A percentile compares a stretch with the other conserved stretches of the same genome.
phyloP scores from a whole-genome alignment of 73 alveolate species.

The Paramecium biaurelia region DNA sequence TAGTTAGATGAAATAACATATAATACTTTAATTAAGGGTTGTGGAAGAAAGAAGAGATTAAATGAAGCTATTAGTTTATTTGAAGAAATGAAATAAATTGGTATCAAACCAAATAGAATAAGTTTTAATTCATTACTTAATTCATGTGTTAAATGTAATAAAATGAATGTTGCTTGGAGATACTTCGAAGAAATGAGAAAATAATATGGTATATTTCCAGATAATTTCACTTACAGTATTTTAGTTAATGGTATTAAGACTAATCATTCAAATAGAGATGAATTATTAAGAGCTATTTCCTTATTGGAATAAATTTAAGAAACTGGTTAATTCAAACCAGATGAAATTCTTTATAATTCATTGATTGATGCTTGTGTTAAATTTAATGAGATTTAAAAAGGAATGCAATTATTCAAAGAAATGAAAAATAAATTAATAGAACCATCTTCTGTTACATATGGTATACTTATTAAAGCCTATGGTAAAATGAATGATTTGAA shows the following conservation, averaged over 20 bases:
- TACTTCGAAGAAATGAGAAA: slow-evolving; percentile 65
- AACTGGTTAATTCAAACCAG: slow-evolving; percentile 78
- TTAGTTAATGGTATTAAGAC: slow-evolving; percentile 65
- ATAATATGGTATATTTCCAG: slow-evolving; percentile 58
- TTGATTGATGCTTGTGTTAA: slow-evolving; percentile 94
- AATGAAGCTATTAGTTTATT: slow-evolving; percentile 30
- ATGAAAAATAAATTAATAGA: slow-evolving; percentile 80
- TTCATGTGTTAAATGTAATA: slow-evolving; percentile 60
- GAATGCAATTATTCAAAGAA: slow-evolving; percentile 86
- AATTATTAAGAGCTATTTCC: slow-evolving; percentile 83
- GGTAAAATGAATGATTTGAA: slow-evolving; percentile 53
- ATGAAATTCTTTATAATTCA: slow-evolving; percentile 92
- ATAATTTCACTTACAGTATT: slow-evolving; percentile 68
- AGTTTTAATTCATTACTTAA: slow-evolving; percentile 72
- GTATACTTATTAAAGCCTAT: slow-evolving; percentile 43
- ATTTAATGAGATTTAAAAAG: slow-evolving; percentile 77
- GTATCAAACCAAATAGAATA: slow-evolving; percentile 48
- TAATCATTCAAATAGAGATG: slow-evolving; percentile 66
- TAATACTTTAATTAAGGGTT: slow-evolving; percentile 93
- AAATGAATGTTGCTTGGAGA: slow-evolving; percentile 67
- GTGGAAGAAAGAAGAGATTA: slow-evolving; percentile 66
- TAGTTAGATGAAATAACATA: slow-evolving; percentile 91
- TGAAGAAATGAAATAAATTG: slow-evolving; percentile 42
- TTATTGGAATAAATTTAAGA: slow-evolving; percentile 60
- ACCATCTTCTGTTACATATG: slow-evolving; percentile 62